These are phyloP conservation scores for Astrephomene gubernaculifera DNA, from an alignment of 139 green algal genomes.

Conservation along the genomic window DNA sequence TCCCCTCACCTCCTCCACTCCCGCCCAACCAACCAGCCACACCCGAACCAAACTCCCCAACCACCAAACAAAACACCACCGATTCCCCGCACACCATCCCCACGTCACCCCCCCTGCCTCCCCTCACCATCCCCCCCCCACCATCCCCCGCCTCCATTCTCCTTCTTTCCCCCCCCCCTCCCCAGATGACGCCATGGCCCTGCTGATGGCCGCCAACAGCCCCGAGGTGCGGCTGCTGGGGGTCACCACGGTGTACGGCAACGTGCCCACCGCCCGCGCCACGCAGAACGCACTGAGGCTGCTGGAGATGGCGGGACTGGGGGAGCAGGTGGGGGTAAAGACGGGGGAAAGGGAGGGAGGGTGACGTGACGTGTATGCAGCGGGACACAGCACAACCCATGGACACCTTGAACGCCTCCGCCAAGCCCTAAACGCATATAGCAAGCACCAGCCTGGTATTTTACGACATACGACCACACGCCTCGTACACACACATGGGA, in stretches of 20 bases:
- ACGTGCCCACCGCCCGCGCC: constrained; percentile 79
- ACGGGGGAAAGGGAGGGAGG: too few species aligned
- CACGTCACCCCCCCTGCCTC: not conserved
- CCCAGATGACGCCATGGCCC: constrained; percentile 87
- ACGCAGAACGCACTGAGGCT: constrained; percentile 85
- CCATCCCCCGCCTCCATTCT: not conserved
- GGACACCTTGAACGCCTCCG: too few species aligned
- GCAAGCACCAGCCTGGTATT: too few species aligned
- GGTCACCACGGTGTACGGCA: constrained; percentile 89
- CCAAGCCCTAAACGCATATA: too few species aligned
- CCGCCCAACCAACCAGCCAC: not conserved
- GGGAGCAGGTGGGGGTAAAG: not conserved
- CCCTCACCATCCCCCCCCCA: not conserved
- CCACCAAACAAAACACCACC: too few species aligned
- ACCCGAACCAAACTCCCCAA: too few species aligned
- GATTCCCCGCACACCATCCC: too few species aligned
- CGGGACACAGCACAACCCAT: too few species aligned
- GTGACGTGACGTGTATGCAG: not conserved
- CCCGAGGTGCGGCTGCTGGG: constrained; percentile 82
- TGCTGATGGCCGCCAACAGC: constrained; percentile 81
- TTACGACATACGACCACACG: too few species aligned
- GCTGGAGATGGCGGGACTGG: constrained; percentile 57
- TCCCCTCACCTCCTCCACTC: not conserved
- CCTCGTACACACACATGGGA: too few species aligned
- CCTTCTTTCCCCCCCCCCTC: not conserved